Conservation (phyloP, 2,329 filamentous ascomycete species). For the Talaromyces sp. region DNA sequence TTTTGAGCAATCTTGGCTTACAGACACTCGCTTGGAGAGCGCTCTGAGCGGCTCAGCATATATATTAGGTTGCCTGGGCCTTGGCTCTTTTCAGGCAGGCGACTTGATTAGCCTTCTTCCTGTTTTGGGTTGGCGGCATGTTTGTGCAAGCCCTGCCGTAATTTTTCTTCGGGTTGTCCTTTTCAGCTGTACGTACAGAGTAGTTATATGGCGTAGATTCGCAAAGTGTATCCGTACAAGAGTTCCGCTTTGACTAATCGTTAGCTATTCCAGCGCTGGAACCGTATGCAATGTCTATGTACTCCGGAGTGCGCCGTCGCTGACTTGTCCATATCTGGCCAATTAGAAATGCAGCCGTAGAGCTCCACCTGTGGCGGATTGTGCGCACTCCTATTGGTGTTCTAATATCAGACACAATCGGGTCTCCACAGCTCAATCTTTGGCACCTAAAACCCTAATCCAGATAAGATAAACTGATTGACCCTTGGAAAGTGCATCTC, state of each 20-base stretch:
- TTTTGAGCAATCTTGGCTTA: neutral
- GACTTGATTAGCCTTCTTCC: neutral
- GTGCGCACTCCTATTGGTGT: neutral
- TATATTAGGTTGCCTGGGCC: neutral
- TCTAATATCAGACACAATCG: neutral
- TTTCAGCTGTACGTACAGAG: too few species aligned
- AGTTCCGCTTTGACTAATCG: too few species aligned
- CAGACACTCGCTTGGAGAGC: slow-evolving; percentile 8
- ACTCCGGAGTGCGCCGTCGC: too few species aligned
- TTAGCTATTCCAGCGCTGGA: too few species aligned
- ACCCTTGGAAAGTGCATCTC: neutral
- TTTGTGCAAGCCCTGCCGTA: neutral
- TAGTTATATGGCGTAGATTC: too few species aligned
- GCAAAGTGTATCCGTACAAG: too few species aligned
- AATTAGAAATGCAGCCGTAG: neutral
- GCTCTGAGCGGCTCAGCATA: slow-evolving; percentile 1
- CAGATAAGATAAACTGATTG: neutral
- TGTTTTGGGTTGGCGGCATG: neutral
- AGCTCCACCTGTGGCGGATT: neutral
- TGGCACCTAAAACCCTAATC: neutral
- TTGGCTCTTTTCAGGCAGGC: neutral
- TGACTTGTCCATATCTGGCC: neutral
- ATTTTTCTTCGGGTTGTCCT: too few species aligned
- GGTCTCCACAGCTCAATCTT: neutral
- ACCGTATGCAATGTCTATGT: too few species aligned